phyloP scores from a whole-genome alignment of 1,139 yeast genomes.

The Nematodospora anomalae region DNA sequence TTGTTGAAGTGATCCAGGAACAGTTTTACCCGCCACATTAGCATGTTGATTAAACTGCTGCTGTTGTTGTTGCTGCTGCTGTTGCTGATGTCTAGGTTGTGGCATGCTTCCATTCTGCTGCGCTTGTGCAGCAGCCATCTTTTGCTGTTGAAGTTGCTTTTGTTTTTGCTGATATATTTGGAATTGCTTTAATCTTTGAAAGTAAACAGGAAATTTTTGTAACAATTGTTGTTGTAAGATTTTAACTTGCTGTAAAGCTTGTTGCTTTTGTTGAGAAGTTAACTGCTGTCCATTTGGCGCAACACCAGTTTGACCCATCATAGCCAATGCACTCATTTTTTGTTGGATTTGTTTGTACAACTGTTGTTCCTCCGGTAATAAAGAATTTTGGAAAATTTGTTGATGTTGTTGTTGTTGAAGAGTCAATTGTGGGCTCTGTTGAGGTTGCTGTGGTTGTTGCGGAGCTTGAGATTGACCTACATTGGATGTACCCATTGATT shows the following conservation, averaged over 20 bases:
- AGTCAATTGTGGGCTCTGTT: conserved; percentile 17
- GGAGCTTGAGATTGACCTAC: conserved; percentile 4
- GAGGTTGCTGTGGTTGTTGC: conserved; percentile 12
- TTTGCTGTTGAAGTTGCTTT: conserved; percentile 13
- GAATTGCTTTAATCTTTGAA: conserved; percentile 44
- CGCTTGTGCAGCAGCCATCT: conserved; percentile 6
- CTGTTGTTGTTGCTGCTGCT: conserved; percentile 14
- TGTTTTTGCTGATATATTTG: conserved; percentile 37
- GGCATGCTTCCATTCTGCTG: conserved; percentile 1
- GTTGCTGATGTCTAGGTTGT: conserved; percentile 10
- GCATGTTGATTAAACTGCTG: conserved; percentile 16
- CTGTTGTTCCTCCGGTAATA: conserved; percentile 47
- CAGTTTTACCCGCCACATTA: conserved; percentile 19
- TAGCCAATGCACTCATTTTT: conserved; percentile 42
- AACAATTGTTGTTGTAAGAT: conserved; percentile 43
- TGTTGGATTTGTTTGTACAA: conserved; percentile 44
- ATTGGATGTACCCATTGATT: conserved; percentile 10
- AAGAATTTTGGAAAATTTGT: conserved; percentile 44
- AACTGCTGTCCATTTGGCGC: conserved; percentile 47
- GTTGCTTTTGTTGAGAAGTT: conserved; percentile 47
- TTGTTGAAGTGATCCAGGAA: conserved; percentile 12
- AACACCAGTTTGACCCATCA: conserved; percentile 47
- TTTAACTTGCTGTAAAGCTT: conserved; percentile 47
- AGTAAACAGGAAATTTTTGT: conserved; percentile 46
- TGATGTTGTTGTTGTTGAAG: conserved; percentile 47